Conservation (phyloP, 2,329 filamentous ascomycete species). For the Chrysoporthe puriensis region DNA sequence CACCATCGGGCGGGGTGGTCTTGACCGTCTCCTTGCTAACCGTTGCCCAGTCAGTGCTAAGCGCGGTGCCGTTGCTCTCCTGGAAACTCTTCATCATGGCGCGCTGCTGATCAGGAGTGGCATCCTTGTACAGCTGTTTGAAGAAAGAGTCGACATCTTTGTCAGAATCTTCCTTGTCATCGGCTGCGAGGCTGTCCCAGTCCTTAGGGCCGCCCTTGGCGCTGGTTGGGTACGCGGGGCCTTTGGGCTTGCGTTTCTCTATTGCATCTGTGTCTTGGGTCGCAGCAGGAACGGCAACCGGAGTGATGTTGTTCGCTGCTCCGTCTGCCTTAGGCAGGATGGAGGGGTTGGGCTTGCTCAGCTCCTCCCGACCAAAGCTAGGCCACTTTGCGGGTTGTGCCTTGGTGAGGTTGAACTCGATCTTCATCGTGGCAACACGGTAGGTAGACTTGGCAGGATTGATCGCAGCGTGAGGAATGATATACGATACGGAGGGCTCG, state of each 20-base stretch:
- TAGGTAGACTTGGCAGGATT: conserved; percentile 31
- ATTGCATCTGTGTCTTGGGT: not conserved
- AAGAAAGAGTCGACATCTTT: conserved; percentile 83
- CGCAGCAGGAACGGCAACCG: not conserved
- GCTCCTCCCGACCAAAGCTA: conserved; percentile 36
- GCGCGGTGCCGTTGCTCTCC: conserved; percentile 89
- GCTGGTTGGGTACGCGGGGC: conserved; percentile 80
- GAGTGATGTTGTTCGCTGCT: not conserved
- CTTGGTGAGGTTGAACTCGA: conserved; percentile 40
- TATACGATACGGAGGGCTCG: conserved; percentile 10
- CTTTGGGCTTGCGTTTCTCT: conserved; percentile 15
- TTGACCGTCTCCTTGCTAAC: conserved; percentile 75
- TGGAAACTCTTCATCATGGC: conserved; percentile 98
- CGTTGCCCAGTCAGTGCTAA: conserved; percentile 91
- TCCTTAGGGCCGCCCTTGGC: conserved; percentile 83
- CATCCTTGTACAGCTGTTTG: conserved; percentile 80
- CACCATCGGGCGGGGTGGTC: conserved; percentile 74
- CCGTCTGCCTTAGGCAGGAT: not conserved
- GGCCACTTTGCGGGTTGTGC: conserved; percentile 38
- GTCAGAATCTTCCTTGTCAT: conserved; percentile 60
- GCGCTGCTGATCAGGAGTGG: conserved; percentile 77
- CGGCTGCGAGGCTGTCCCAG: conserved; percentile 77
- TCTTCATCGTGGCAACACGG: conserved; percentile 38
- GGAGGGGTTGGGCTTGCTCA: conserved; percentile 17
- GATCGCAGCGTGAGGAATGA: conserved; percentile 35